phyloP scores from a whole-genome alignment of 768 basidiomycete species.

The Leucosporidium creatinivorum region DNA sequence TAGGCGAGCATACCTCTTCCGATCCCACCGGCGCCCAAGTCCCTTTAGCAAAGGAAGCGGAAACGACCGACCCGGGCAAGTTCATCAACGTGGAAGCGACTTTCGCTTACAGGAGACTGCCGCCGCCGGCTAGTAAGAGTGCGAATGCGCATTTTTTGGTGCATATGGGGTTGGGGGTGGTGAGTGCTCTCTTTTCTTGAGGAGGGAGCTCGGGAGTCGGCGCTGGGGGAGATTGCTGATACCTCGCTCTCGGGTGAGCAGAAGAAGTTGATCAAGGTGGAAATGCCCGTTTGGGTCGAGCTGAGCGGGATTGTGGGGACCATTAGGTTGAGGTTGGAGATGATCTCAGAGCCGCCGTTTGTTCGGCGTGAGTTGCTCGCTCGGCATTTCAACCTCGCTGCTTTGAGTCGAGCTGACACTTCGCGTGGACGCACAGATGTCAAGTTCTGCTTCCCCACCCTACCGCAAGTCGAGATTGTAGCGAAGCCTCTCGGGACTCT shows the following conservation, averaged over 20 bases:
- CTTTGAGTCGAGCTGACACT: too few relatives aligned
- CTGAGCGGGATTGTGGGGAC: background rate
- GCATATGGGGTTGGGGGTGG: conserved; percentile 1
- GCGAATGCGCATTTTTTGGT: conserved; percentile 5
- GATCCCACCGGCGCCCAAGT: background rate
- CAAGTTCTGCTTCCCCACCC: background rate
- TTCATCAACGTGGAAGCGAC: conserved; percentile 11
- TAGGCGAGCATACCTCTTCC: background rate
- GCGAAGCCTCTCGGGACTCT: background rate
- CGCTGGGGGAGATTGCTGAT: too few relatives aligned
- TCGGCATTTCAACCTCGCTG: too few relatives aligned
- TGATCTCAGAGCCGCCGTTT: conserved; percentile 29
- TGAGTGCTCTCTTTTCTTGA: background rate
- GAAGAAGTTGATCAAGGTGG: background rate
- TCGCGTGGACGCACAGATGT: background rate
- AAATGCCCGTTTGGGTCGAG: conserved; percentile 5
- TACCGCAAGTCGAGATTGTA: background rate
- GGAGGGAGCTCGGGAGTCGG: too few relatives aligned
- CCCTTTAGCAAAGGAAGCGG: background rate
- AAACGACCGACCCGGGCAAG: background rate
- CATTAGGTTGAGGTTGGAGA: conserved; percentile 6
- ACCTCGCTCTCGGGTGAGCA: background rate
- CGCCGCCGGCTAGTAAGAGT: background rate
- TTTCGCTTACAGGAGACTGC: conserved; percentile 3
- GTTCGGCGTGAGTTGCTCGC: conserved; percentile 5